phyloP scores from a whole-genome alignment of 2,329 filamentous ascomycete species.

The Aspergillus sp. region DNA sequence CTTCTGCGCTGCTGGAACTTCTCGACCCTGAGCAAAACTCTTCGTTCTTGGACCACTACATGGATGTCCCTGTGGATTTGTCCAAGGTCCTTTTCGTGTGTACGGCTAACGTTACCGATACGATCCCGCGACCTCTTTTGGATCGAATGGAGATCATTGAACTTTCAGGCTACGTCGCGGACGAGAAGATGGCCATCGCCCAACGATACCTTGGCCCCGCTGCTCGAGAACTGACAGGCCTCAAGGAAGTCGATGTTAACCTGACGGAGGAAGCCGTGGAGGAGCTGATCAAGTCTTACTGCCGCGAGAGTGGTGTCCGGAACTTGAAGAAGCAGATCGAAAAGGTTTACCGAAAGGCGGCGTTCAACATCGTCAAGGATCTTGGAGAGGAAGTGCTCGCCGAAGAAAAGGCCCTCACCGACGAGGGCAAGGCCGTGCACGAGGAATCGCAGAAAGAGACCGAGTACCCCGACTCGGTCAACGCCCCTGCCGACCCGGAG shows the following conservation, averaged over 20 bases:
- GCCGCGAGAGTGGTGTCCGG: slow-evolving; percentile 91
- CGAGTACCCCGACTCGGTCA: slow-evolving; percentile 62
- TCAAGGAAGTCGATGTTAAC: slow-evolving; percentile 88
- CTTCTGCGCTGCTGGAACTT: slow-evolving; percentile 87
- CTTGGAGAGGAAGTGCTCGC: slow-evolving; percentile 80
- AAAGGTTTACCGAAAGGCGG: slow-evolving; percentile 96
- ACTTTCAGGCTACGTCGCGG: slow-evolving; percentile 91
- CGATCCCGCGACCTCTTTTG: slow-evolving; percentile 87
- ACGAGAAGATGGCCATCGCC: slow-evolving; percentile 99
- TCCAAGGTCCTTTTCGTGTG: slow-evolving; percentile 98
- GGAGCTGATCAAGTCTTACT: slow-evolving; percentile 98
- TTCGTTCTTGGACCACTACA: slow-evolving; percentile 97
- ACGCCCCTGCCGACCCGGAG: slow-evolving; percentile 52
- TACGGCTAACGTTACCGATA: slow-evolving; percentile 98
- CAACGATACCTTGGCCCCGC: slow-evolving; percentile 88
- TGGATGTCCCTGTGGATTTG: slow-evolving; percentile 95
- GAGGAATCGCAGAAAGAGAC: slow-evolving; percentile 58
- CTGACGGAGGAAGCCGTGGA: slow-evolving; percentile 84
- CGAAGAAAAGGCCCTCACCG: slow-evolving; percentile 78
- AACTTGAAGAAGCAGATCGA: slow-evolving; percentile 99
- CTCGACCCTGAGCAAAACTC: slow-evolving; percentile 96
- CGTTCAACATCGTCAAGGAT: slow-evolving; percentile 94
- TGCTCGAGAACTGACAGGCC: slow-evolving; percentile 88
- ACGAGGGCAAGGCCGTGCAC: slow-evolving; percentile 77
- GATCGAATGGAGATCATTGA: slow-evolving; percentile 98